Base-by-base conservation (phyloP, 192 early-diverging fungal genomes). In the Nowakowskiella sp. region DNA sequence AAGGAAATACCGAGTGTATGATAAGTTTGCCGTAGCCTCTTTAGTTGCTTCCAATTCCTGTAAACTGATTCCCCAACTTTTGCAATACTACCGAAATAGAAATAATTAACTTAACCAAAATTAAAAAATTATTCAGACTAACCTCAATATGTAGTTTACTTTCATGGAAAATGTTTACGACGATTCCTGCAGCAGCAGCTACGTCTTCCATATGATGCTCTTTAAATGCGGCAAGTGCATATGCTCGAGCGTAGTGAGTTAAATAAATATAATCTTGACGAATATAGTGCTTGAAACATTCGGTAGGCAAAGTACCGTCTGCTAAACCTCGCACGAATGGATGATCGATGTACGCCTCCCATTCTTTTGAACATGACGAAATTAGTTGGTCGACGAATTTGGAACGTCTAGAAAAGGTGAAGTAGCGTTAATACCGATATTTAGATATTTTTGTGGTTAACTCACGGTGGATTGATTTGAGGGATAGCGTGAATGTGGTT, bases 251-350 rank as follows among this genome's bases (percentile, higher is more conserved):
- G 68, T 88, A 92, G 36, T 86, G 83, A 39, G 76, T 72, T 47
- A 90, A 54, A 63, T 83, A 90, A 28, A 86, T 61, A 52, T 90
- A 90, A 64, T 92, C 90, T 60, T 92, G 90, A 47, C 82, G 78
- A 22, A 92, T 78, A 49, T 82, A 92, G 61, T 88, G 73, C 19
- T 79, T 68, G 65, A 92, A 92, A 25, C 54, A 76, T 31, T 81
- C 72, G 6, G 57, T 58, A n/a, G 74, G 71, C 33, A 92, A 63
- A 0, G 85, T 83, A 13, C 87, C 90, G 49, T 86, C 79, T 1
- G 71, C 85, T n/a, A 89, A 73, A 0, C 76, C 70, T 16, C 53
- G 71, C 0, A 92, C 90, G 77, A 92, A 90, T 23, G 63, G 55
- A 55, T 92, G 90, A 31, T 80, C 42, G 9, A 74, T 73, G 64